These are phyloP conservation scores for Termitomyces sp. DNA, from an alignment of 768 basidiomycete genomes.

Conservation along the genomic window DNA sequence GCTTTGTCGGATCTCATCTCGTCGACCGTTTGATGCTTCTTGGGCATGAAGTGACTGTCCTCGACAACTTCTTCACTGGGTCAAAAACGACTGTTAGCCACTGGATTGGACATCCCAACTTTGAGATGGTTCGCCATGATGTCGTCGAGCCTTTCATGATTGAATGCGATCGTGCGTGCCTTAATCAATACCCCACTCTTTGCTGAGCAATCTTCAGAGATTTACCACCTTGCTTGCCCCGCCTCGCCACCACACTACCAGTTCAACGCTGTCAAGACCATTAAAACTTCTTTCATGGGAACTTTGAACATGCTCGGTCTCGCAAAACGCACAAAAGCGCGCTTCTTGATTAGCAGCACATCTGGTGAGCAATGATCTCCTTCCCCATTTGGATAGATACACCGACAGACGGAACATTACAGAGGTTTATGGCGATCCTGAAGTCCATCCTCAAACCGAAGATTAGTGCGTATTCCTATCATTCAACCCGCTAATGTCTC, in stretches of 20 bases:
- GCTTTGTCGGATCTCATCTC: slow-evolving; percentile 98
- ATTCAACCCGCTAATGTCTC: slow-evolving; percentile 1
- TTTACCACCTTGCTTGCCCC: slow-evolving; percentile 97
- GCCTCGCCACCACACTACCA: slow-evolving; percentile 98
- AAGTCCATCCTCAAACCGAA: slow-evolving; percentile 94
- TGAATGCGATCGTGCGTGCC: slow-evolving; percentile 85
- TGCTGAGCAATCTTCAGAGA: slow-evolving; percentile 47
- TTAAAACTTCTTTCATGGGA: slow-evolving; percentile 98
- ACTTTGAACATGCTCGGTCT: slow-evolving; percentile 98
- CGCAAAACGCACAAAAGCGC: slow-evolving; percentile 94
- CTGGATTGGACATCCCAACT: slow-evolving; percentile 98
- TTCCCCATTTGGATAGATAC: neutral
- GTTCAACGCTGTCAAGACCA: slow-evolving; percentile 95
- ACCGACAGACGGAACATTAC: slow-evolving; percentile 9
- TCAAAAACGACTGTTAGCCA: slow-evolving; percentile 94
- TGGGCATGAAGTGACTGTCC: slow-evolving; percentile 94
- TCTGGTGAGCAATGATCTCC: slow-evolving; percentile 54
- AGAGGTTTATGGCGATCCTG: slow-evolving; percentile 99
- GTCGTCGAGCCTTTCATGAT: slow-evolving; percentile 98
- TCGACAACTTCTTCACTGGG: slow-evolving; percentile 99
- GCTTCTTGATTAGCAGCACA: slow-evolving; percentile 93
- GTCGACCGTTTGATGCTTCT: slow-evolving; percentile 97
- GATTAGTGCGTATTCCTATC: slow-evolving; percentile 65
- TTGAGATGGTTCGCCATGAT: slow-evolving; percentile 96
- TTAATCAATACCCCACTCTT: slow-evolving; percentile 8